phyloP scores from a whole-genome alignment of 495 filamentous ascomycete species.

The Tuber umbilicatum region DNA sequence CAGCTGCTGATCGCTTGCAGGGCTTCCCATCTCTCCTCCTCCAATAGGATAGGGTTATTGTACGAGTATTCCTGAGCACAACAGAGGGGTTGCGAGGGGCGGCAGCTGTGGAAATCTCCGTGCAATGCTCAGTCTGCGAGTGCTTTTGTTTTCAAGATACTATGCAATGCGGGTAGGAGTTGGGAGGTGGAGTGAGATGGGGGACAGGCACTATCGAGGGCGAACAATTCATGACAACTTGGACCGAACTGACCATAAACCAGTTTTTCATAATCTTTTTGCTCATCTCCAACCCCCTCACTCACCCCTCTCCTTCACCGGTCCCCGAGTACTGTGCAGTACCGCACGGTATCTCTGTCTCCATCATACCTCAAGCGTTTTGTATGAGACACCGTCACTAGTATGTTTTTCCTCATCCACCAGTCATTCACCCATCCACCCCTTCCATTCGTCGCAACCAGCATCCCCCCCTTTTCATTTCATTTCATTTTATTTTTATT shows the following conservation, averaged over 20 bases:
- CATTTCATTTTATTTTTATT: no score
- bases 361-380: not conserved
- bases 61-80: slow-evolving; percentile 14
- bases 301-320: not conserved
- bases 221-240: not conserved
- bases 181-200: not conserved
- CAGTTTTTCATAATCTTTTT: not conserved
- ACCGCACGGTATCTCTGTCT: no score
- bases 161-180: not conserved
- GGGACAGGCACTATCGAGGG: no score
- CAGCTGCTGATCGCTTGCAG: slow-evolving; percentile 28
- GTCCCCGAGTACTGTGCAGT: no score
- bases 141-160: slow-evolving; percentile 2
- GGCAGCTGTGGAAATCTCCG: slow-evolving; percentile 30
- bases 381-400: not conserved
- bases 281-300: not conserved
- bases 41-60: slow-evolving; percentile 12
- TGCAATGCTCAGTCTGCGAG: not conserved
- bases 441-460: not conserved
- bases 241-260: not conserved
- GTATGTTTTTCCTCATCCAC: not conserved
- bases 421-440: not conserved
- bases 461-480: not conserved
- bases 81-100: not conserved
- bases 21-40: not conserved